Evolutionary conservation across 257 asterid species (phyloP).

Genomic region (Parsonsia alboflavescens): DNA sequence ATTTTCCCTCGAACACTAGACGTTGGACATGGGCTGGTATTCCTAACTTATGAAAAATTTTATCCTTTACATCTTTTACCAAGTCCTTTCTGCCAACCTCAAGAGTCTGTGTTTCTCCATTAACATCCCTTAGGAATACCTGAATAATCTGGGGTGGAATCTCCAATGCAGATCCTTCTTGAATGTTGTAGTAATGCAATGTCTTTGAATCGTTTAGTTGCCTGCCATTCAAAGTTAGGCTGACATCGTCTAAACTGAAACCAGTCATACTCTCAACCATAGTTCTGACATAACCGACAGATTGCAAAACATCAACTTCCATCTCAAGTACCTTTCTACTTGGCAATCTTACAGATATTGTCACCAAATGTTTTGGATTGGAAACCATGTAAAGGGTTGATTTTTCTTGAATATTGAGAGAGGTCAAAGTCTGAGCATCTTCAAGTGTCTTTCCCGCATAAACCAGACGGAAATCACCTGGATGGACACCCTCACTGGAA

Average conservation of each 20-base stretch:
- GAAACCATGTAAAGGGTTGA: constrained; percentile 24
- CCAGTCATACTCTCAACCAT: constrained; percentile 25
- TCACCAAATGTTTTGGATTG: constrained; percentile 5
- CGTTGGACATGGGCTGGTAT: constrained; percentile 16
- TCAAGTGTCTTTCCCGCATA: constrained; percentile 22
- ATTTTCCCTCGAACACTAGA: constrained; percentile 17
- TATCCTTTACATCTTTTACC: constrained; percentile 14
- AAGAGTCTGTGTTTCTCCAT: not conserved
- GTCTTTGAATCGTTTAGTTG: constrained; percentile 12
- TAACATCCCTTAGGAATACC: constrained; percentile 9
- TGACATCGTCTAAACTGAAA: not conserved
- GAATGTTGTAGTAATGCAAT: constrained; percentile 10
- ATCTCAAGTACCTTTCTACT: constrained; percentile 9
- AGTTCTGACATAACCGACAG: constrained; percentile 17
- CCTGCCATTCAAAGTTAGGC: constrained; percentile 7
- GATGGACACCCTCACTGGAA: constrained; percentile 13
- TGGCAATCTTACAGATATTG: constrained; percentile 18
- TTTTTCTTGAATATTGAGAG: constrained; percentile 8
- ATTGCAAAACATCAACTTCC: constrained; percentile 16
- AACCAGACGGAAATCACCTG: constrained; percentile 9
- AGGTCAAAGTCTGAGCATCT: constrained; percentile 17
- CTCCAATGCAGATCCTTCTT: constrained; percentile 12
- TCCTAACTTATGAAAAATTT: constrained; percentile 9
- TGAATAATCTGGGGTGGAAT: constrained; percentile 5
- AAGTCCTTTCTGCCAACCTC: constrained; percentile 7